Evolutionary conservation across 2,329 filamentous ascomycete species (phyloP), one percentile per base, ranked within the genome.

Genomic region (Diplodia seriata): DNA sequence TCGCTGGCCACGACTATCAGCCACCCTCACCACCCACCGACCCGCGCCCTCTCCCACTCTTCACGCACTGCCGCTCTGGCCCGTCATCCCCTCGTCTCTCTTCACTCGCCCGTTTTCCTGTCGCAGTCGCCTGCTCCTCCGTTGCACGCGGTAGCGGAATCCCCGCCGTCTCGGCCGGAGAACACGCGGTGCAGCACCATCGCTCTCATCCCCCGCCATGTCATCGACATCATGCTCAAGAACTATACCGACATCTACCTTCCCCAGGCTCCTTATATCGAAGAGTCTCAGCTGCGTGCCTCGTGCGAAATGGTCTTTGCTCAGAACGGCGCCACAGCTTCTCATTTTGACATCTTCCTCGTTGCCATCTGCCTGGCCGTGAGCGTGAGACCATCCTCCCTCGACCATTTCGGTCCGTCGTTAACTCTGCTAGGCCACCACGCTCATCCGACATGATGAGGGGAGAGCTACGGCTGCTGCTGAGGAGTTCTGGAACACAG

Each of bases 211-310:
- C 66, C 66, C 7, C 66, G 66, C 31, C 56, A 67, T 53, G 55
- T 67, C 23, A 62, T 67, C 23, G 66, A 67, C 49, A 67, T 67
- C 38, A 67, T 67, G 66, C 66, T 67, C 47, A 61, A 61, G 26
- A 67, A 67, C 14, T 67, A 67, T 47, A 62, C 56, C 12, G 66
- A 67, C 2, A 54, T 61, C 33, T 67, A 67, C 49, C 49, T 67
- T 6, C 66, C 66, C 1, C 66, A 67, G 12, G 49, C 66, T 3
- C 66, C 66, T 6, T 67, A 62, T 15, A 47, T 67, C 2, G 66
- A 67, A 7, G 66, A 53, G 18, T 33, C 66, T 12, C 29, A 51
- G 15, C n/a, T 67, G 36, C 56, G 49, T 18, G 56, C 47, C 4
- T 61, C 66, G 20, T 61, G 55, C 8, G 66, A 67, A 36, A 54